phyloP scores from a whole-genome alignment of 2,329 filamentous ascomycete species.

The Microdochium bolleyi region DNA sequence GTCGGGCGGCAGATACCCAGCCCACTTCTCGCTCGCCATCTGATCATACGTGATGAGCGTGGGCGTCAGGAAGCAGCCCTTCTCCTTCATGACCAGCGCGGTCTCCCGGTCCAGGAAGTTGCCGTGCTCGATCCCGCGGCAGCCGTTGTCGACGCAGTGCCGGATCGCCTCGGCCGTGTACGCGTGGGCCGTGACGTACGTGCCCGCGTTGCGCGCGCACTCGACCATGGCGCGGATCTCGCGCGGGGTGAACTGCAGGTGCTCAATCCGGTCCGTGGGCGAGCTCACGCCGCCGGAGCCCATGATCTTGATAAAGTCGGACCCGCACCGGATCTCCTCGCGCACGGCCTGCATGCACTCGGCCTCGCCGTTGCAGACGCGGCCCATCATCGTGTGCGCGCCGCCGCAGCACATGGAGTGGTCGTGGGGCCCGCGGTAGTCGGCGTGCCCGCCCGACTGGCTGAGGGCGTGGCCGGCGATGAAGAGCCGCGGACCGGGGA shows the following conservation, averaged over 20 bases:
- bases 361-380: constrained; percentile 39
- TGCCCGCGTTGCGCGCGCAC: constrained; percentile 35
- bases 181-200: constrained; percentile 45
- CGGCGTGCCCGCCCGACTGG: constrained; percentile 45
- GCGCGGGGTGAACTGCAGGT: constrained; percentile 41
- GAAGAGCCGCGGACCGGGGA: constrained; percentile 41
- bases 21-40: constrained; percentile 32
- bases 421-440: constrained; percentile 32
- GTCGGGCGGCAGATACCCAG: constrained; percentile 29
- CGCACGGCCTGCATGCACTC: constrained; percentile 39
- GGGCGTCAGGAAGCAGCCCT: constrained; percentile 38
- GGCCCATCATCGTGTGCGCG: constrained; percentile 26
- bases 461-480: constrained; percentile 39
- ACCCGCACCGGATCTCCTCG: constrained; percentile 40
- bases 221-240: constrained; percentile 43
- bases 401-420: constrained; percentile 36
- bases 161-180: constrained; percentile 42
- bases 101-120: constrained; percentile 28
- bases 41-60: constrained; percentile 41
- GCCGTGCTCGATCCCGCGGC: constrained; percentile 37
- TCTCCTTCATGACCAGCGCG: constrained; percentile 37
- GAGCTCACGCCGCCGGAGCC: constrained; percentile 41
- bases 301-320: constrained; percentile 53
- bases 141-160: constrained; percentile 42
- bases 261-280: constrained; percentile 39